A percentile compares a stretch with the other conserved stretches of the same genome.
Conservation (phyloP, 1,284 basidiomycete species). For the Tilletia setariae region DNA sequence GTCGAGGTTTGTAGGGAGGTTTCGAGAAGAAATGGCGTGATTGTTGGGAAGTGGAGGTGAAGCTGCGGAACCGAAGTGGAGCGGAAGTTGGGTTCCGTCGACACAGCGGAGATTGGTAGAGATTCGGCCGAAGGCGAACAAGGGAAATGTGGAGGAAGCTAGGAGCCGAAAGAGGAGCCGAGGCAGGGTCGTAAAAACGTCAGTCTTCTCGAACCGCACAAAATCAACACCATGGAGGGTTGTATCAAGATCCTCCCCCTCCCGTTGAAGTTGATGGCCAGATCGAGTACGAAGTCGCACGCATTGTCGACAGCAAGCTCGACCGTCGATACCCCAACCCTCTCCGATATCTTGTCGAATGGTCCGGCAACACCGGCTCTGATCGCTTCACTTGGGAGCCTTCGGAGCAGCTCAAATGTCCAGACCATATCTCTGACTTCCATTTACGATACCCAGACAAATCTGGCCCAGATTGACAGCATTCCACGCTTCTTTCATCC, state of each 20-base stretch:
- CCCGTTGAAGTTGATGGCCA: conserved; percentile 7
- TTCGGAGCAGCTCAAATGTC: background rate
- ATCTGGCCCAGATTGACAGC: background rate
- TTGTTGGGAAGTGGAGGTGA: too few species aligned
- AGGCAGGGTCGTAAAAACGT: too few species aligned
- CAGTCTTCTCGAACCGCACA: conserved; percentile 12
- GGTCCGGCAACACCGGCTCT: too few species aligned
- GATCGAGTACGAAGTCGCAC: conserved; percentile 10
- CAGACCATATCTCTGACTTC: background rate
- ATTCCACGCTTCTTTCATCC: too few species aligned
- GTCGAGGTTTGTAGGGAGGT: too few species aligned
- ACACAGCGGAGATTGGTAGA: too few species aligned
- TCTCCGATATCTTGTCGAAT: conserved; percentile 2
- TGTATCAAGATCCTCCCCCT: conserved; percentile 9
- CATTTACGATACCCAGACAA: conserved; percentile 8
- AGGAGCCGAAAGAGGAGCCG: too few species aligned
- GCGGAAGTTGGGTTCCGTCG: too few species aligned
- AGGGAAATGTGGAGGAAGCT: too few species aligned
- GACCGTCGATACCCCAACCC: background rate
- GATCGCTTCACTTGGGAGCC: conserved; percentile 13
- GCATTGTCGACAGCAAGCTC: conserved; percentile 7
- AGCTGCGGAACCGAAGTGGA: too few species aligned
- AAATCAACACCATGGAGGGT: background rate
- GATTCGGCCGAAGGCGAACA: too few species aligned
- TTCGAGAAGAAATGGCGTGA: too few species aligned